These are phyloP conservation scores for Psilocybe sp. DNA, from an alignment of 768 basidiomycete genomes.

Conservation along the genomic window DNA sequence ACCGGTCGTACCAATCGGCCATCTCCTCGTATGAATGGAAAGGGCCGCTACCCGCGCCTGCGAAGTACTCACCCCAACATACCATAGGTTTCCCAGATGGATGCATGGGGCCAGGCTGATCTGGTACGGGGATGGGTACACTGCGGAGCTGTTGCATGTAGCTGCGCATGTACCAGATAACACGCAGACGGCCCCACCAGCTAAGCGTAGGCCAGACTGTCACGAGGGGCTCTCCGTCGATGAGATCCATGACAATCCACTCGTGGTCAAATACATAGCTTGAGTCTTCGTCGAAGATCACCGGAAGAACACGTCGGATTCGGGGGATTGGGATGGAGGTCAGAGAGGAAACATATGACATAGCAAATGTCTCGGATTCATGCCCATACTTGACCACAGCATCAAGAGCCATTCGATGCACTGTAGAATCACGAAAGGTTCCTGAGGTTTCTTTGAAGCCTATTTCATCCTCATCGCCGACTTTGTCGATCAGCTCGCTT, in stretches of 20 bases:
- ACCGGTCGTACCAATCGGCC: constrained; percentile 18
- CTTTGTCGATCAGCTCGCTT: neutral
- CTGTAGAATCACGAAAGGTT: neutral
- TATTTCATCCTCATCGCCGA: neutral
- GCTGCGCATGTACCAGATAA: constrained; percentile 17
- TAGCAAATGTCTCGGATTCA: neutral
- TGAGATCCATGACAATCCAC: constrained; percentile 23
- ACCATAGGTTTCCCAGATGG: constrained; percentile 7
- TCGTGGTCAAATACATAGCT: neutral
- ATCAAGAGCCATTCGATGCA: neutral
- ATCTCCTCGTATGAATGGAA: constrained; percentile 25
- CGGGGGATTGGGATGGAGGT: constrained; percentile 17
- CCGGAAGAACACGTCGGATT: constrained; percentile 10
- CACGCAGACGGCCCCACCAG: constrained; percentile 9
- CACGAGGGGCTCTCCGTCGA: constrained; percentile 16
- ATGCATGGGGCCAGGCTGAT: constrained; percentile 19
- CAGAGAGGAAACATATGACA: neutral
- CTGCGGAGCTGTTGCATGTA: constrained; percentile 22
- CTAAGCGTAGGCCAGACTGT: constrained; percentile 17
- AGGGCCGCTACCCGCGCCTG: constrained; percentile 24
- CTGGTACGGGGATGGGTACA: constrained; percentile 6
- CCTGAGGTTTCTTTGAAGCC: neutral
- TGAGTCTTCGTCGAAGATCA: neutral
- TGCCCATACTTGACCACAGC: neutral
- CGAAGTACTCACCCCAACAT: constrained; percentile 16